These are phyloP conservation scores for Tieghemostelium lacteum DNA, from an alignment of 78 protist genomes.

Conservation along the genomic window DNA sequence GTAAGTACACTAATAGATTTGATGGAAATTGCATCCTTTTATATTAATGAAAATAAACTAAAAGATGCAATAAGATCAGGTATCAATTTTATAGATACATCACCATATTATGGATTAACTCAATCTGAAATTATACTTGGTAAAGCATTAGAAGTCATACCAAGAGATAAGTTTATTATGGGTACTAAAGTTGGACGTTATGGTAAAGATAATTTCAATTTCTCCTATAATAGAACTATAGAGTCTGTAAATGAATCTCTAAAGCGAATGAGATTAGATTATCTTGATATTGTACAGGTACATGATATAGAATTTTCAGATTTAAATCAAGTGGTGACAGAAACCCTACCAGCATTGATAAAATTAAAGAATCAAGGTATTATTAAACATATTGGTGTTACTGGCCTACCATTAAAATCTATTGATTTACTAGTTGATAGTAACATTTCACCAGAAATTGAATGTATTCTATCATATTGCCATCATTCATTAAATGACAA, in stretches of 20 bases:
- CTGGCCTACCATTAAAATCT: constrained; percentile 18
- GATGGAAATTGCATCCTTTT: not conserved
- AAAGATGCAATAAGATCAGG: constrained; percentile 30
- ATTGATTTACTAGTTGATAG: not conserved
- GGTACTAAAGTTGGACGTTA: constrained; percentile 43
- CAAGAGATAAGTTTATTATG: constrained; percentile 38
- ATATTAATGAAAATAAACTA: not conserved
- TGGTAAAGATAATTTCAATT: constrained; percentile 2
- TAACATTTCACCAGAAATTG: not conserved
- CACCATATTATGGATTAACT: constrained; percentile 47
- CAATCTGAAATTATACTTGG: constrained; percentile 21
- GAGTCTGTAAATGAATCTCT: constrained; percentile 19
- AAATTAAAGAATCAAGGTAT: constrained; percentile 29
- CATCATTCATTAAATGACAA: constrained; percentile 24
- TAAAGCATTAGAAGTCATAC: constrained; percentile 14
- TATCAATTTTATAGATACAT: constrained; percentile 48
- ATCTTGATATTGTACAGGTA: constrained; percentile 20
- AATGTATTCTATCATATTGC: constrained; percentile 37
- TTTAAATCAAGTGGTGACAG: constrained; percentile 13
- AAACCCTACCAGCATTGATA: constrained; percentile 23
- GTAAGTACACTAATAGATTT: not conserved
- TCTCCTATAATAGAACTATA: constrained; percentile 21
- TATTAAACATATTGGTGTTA: constrained; percentile 32
- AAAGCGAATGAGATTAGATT: not conserved
- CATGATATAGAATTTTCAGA: constrained; percentile 47